Conservation (phyloP, 2,329 filamentous ascomycete genomes). For the Neonectria neomacrospora region DNA sequence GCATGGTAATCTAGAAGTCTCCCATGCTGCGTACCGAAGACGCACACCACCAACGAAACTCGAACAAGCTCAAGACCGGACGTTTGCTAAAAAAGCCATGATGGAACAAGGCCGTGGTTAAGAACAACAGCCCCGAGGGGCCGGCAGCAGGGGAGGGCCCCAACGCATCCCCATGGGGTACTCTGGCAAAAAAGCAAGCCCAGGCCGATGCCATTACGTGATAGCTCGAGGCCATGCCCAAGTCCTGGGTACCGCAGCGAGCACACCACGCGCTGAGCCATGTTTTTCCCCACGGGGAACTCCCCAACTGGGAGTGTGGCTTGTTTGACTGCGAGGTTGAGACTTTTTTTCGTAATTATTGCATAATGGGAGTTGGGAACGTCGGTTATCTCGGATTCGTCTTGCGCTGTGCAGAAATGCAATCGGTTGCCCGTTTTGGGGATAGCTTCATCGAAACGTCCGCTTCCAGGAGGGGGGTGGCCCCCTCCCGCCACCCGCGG, state of each 20-base stretch:
- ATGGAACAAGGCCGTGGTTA: not conserved
- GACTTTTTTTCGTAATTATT: not conserved
- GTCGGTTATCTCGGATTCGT: slow-evolving; percentile 35
- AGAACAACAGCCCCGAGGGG: not conserved
- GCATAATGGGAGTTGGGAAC: not conserved
- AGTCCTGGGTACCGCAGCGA: slow-evolving; percentile 12
- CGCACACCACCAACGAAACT: no score
- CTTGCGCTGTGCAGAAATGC: slow-evolving; percentile 21
- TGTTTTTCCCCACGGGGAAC: slow-evolving; percentile 26
- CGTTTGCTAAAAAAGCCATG: no score
- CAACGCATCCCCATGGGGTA: slow-evolving; percentile 24
- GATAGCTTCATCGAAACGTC: slow-evolving; percentile 19
- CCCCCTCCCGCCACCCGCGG: no score
- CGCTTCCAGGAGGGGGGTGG: no score
- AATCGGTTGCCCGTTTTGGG: slow-evolving; percentile 36
- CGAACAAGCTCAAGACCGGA: no score
- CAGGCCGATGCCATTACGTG: slow-evolving; percentile 25
- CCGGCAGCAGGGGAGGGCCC: not conserved
- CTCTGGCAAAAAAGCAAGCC: slow-evolving; percentile 6
- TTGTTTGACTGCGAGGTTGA: no score
- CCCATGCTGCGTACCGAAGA: no score
- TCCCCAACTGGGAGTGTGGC: not conserved
- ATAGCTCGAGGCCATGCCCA: slow-evolving; percentile 17
- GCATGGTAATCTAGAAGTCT: no score
- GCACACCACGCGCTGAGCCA: not conserved